Conservation (phyloP, 495 filamentous ascomycete species). For the Penicillium psychrofluorescens region DNA sequence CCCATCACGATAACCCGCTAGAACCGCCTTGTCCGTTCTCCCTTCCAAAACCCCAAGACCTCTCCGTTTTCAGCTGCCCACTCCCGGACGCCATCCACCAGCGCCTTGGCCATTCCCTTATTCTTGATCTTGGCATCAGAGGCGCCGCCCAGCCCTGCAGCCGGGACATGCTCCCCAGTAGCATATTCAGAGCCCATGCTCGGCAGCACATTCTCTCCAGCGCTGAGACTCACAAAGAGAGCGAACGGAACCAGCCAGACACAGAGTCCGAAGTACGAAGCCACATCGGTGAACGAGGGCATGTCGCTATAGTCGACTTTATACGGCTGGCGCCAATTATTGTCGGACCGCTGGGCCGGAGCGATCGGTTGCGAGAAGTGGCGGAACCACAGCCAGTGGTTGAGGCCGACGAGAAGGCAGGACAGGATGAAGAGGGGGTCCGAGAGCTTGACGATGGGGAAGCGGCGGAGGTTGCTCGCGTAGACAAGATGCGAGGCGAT, state of each 20-base stretch:
- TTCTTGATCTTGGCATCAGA: slow-evolving; percentile 49
- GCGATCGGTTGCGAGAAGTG: slow-evolving; percentile 66
- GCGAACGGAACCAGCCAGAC: slow-evolving; percentile 96
- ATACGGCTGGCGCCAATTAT: slow-evolving; percentile 48
- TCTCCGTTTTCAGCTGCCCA: slow-evolving; percentile 68
- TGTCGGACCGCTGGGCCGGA: slow-evolving; percentile 15
- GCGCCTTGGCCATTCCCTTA: slow-evolving; percentile 83
- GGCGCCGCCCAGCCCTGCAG: slow-evolving; percentile 26
- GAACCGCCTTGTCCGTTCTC: slow-evolving; percentile 42
- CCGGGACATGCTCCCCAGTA: slow-evolving; percentile 48
- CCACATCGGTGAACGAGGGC: slow-evolving; percentile 89
- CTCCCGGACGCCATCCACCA: slow-evolving; percentile 69
- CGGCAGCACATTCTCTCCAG: slow-evolving; percentile 89
- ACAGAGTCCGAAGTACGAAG: slow-evolving; percentile 91
- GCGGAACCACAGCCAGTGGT: slow-evolving; percentile 95
- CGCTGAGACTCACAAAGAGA: slow-evolving; percentile 86
- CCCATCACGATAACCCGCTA: slow-evolving; percentile 7
- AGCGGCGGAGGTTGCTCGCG: slow-evolving; percentile 77
- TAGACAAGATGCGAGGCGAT: slow-evolving; percentile 82
- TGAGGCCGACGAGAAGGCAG: slow-evolving; percentile 78
- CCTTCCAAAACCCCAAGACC: slow-evolving; percentile 61
- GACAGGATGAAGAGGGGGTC: slow-evolving; percentile 85
- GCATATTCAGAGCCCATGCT: slow-evolving; percentile 69
- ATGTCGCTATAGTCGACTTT: slow-evolving; percentile 47
- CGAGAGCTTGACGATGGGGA: slow-evolving; percentile 80